Base-by-base conservation (phyloP, 805 yeast species). In the Zygosaccharomyces bisporus region DNA sequence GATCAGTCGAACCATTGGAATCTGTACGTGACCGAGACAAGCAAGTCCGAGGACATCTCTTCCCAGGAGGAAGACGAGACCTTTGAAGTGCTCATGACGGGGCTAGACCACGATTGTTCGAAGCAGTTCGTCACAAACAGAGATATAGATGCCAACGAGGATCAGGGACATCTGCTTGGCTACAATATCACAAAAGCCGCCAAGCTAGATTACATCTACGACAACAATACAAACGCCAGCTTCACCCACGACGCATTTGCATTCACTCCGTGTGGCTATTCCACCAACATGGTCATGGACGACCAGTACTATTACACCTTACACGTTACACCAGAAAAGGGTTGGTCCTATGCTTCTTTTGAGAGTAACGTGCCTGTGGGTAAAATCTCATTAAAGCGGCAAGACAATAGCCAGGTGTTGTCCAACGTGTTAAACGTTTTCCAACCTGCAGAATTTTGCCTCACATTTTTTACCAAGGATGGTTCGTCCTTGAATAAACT, bases 291-390 rank as follows among this genome's bases (percentile, higher is more conserved):
- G 14, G 71, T 90, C 30, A 63, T 84, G 35, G 71, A 78, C 35
- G 76, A 73, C 33, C 73, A 76, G 54, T 79, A 79, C 58, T 84
- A 82, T 63, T 85, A 84, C 60, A 91, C 97, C 6, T 72, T 90
- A 46, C 98, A 93, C 62, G 86, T 93, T 33, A 93, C 99, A 0
- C 98, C 98, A 0, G 98, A 93, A 62, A 63, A 72, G 17, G 95
- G 91, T 29, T 91, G 95, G 88, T 87, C 96, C 4, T 91, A 91
- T 66, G 98, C 98, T 4, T 86, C 95, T 7, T 93, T 93, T 64
- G 98, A 93, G 63, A 81, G 96, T 16, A 91, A 87, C 63, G 86
- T 81, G 32, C 82, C 84, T 6, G 68, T 77, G 8, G 54, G 51
- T 39, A 50, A 66, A 35, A 45, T 70, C 43, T 50, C 72, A 56